Evolutionary conservation across 2,329 filamentous ascomycete species (phyloP), one percentile per base, ranked within the genome.

Genomic region (Monosporascus sp.): DNA sequence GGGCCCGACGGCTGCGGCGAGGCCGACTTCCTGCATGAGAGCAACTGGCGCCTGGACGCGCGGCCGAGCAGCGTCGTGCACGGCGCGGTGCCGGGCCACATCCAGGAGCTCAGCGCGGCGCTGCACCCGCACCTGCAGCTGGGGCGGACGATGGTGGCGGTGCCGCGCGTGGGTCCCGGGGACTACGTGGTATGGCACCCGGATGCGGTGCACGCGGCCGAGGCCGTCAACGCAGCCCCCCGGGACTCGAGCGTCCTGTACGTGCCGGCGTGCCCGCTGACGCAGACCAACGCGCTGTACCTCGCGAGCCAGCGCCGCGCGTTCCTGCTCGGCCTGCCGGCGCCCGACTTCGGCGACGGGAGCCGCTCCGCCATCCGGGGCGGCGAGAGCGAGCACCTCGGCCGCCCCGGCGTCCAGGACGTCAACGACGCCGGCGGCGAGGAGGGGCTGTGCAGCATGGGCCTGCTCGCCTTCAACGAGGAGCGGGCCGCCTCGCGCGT

Each of bases 161-260:
- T 89, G 4, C 88, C 88, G 0, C 70, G 71, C 4, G 84, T 90
- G 17, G 72, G 75, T 47, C 88, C 88, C 0, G 88, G 88, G 3
- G 88, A 91, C 66, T 90, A 84, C 63, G 85, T 95, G 1, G 83
- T 85, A 6, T 96, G 89, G 89, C 89, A 94, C 65, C 92, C 88
- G 67, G 88, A 91, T 64, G 72, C 70, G 6, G 85, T 95, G 43
- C 91, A 96, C 68, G 82, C 89, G 0, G 90, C 96, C 0, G 91
- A 96, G 71, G 83, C 81, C 56, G 75, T 83, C 1, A 90, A 96
- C 65, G 69, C 69, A 1, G 90, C 90, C 1, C 75, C 69, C 2
- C 67, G 73, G 0, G 90, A 96, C 69, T 88, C 87, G 0, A 89
- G 84, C 62, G 90, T 96, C 1, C 65, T 96, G 55, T 96, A 97